Base-by-base conservation (phyloP, 805 yeast species). In the Cyberlindnera euphorbiae region DNA sequence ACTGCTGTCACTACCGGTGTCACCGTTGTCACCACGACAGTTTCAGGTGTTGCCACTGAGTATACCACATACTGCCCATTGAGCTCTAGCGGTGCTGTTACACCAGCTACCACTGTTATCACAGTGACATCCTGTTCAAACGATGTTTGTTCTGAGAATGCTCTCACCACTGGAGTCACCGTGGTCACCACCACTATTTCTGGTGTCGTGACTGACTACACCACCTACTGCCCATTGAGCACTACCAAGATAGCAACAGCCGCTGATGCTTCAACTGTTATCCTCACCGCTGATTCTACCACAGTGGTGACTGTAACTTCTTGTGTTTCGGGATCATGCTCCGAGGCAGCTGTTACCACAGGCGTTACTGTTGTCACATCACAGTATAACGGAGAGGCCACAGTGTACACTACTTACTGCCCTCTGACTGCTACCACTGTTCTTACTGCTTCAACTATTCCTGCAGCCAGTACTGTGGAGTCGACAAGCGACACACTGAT, bases 141-240 rank as follows among this genome's bases (percentile, higher is more conserved):
- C 10, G 23, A 11, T 21, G 11, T 8, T 8, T 21, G 23, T 11
- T 21, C 23, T 21, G 23, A 21, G 23, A 11, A 8, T 21, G 10
- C 23, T 8, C 10, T 21, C 23, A 21, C 23, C 23, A 21, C 23
- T 21, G 23, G 23, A 8, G 23, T 21, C 23, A 21, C 23, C 11
- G 23, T 21, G 10, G 23, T 21, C 23, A 21, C 23, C 23, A 8
- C 23, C 23, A 21, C 23, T 21, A 8, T 11, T 11, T 8, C 23
- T 21, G 47, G 44, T 37, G 30, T 22, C 8, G 43, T 33, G 10
- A 39, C 49, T 31, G 41, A 27, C 15, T 41, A 42, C 45, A 38
- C 50, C 15, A 42, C 48, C 26, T 38, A 54, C 44, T 48, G 53
- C 33, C 41, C 53, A 41, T 36, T 39, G 16, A n/a, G n/a, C n/a